Base-by-base conservation (phyloP, 2,329 filamentous ascomycete genomes). In the Coniochaeta prunicola region DNA sequence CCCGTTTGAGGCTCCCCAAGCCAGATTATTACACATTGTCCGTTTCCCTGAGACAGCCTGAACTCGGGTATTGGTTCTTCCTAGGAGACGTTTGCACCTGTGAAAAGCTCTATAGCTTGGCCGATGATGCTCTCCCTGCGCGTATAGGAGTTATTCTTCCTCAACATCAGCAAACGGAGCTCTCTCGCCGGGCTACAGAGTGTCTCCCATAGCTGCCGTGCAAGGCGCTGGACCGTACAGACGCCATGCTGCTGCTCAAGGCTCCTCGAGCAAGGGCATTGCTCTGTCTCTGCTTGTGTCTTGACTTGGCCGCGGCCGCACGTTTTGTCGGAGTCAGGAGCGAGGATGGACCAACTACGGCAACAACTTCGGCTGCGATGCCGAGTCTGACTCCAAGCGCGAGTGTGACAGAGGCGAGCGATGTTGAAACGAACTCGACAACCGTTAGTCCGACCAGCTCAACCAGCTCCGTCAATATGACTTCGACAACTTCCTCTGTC, bases 241-340 rank as follows among this genome's bases (percentile, higher is more conserved):
- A 28, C 54, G 54, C 26, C 54, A 59, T 60, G 61, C 53, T 58
- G 38, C n/a, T 56, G 21, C 15, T 26, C 8, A 31, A n/a, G 3
- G 62, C 64, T 59, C 50, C 55, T 34, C 24, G 58, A 24, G n/a
- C 34, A 17, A 34, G 59, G 56, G 57, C 59, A 57, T 45, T 64
- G 57, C 53, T 67, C 26, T 66, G 61, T 56, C 55, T 66, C n/a
- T 62, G 42, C 38, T 15, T 66, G 9, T 34, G 63, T 33, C 33
- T 54, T 31, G 42, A 53, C 58, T 31, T 62, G 38, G 56, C 58
- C 6, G 10, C 54, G 3, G 63, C 57, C 7, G 45, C 36, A 3
- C 55, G 53, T 21, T 24, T 61, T 24, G 56, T 48, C 15, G 56
- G 45, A 3, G 53, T 42, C 7, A 64, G 50, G 36, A 60, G 60